Evolutionary conservation across 176 grass and related monocot genomes (phyloP).

Genomic region (Aegilops sharonensis): DNA sequence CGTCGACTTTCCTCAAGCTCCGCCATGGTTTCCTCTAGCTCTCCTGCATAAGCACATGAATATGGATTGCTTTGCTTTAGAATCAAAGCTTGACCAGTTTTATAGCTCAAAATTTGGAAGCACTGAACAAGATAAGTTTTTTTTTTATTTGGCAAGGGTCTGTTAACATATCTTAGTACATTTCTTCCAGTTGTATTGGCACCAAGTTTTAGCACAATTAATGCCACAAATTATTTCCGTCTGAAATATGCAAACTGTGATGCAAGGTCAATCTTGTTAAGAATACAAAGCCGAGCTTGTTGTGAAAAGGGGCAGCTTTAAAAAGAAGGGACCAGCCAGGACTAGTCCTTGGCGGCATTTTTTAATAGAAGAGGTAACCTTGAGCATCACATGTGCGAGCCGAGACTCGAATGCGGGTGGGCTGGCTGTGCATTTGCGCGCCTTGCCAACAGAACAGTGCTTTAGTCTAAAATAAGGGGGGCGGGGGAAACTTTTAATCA

Average conservation of each 20-base stretch:
- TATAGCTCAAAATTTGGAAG: not conserved
- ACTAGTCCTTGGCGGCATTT: no score
- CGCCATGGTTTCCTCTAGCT: constrained; percentile 88
- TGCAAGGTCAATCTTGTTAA: not conserved
- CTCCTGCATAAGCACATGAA: constrained; percentile 44
- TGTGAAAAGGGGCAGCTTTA: not conserved
- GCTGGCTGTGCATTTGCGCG: no score
- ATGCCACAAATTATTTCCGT: not conserved
- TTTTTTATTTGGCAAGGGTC: not conserved
- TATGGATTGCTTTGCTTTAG: constrained; percentile 13
- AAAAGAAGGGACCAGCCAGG: no score
- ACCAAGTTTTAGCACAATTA: constrained; percentile 12
- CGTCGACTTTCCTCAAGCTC: constrained; percentile 91
- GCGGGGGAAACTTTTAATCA: not conserved
- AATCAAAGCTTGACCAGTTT: constrained; percentile 3
- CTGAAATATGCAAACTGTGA: constrained; percentile 9
- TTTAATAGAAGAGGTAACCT: no score
- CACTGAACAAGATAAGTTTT: not conserved
- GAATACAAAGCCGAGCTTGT: not conserved
- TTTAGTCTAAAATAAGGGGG: no score
- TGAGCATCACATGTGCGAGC: no score
- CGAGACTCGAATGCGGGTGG: no score
- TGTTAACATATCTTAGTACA: not conserved
- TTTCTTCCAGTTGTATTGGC: not conserved
- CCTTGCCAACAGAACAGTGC: no score